Percentiles rank a stretch among this genome's conserved stretches.
Evolutionary conservation across 2,329 filamentous ascomycete genomes (phyloP).

Genomic region (Pestalotiopsis sp.): DNA sequence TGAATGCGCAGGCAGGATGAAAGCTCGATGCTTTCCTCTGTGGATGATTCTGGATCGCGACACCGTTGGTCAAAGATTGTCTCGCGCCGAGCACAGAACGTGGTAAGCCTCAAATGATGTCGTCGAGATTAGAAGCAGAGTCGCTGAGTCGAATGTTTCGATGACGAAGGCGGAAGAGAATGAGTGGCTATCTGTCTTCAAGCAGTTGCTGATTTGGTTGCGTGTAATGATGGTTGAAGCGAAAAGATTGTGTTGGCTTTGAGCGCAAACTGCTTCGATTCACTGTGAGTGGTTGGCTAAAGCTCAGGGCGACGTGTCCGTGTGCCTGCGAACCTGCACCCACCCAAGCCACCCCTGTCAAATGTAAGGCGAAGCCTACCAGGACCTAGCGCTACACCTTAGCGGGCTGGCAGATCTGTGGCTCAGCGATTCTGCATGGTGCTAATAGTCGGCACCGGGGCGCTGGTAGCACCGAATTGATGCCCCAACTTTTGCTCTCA

Average conservation of each 20-base stretch:
- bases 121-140: not conserved
- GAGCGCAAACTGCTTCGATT: not conserved
- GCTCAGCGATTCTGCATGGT: too few relatives aligned
- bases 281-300: not conserved
- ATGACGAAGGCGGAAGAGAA: not conserved
- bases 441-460: too few relatives aligned
- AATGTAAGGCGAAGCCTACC: not conserved
- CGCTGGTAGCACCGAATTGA: too few relatives aligned
- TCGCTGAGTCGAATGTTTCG: not conserved
- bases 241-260: not conserved
- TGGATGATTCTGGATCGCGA: not conserved
- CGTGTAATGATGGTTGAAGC: not conserved
- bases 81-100: not conserved
- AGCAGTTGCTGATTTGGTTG: not conserved
- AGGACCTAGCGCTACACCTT: not conserved
- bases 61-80: not conserved
- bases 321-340: not conserved
- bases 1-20: not conserved
- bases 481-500: too few relatives aligned
- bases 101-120: not conserved
- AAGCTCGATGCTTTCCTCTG: not conserved
- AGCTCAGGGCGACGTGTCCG: constrained; percentile 5
- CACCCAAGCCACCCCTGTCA: not conserved
- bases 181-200: not conserved
- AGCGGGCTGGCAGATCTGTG: not conserved